These are phyloP conservation scores for Chiua virens DNA, from an alignment of 768 basidiomycete species.

Conservation along the genomic window DNA sequence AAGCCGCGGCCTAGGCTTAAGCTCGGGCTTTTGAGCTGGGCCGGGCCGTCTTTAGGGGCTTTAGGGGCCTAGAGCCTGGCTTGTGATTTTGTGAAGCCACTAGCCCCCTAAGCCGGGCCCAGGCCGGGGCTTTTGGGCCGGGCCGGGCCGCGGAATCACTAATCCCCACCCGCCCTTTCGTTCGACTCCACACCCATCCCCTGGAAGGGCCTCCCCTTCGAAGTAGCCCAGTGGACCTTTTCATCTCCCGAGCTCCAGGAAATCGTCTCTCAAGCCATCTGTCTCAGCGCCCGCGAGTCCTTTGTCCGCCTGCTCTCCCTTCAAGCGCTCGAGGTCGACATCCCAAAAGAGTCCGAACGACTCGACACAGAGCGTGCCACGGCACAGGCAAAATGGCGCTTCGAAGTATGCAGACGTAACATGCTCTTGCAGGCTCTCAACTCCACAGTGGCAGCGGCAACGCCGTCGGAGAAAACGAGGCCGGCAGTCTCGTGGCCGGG, in stretches of 20 bases:
- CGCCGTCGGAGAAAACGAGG: slow-evolving; percentile 32
- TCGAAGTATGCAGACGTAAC: slow-evolving; percentile 62
- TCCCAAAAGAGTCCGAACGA: slow-evolving; percentile 59
- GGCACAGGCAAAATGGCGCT: slow-evolving; percentile 67
- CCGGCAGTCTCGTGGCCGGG: slow-evolving; percentile 37
- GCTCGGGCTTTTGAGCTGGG: neutral
- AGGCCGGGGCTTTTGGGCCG: neutral
- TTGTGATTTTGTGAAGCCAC: neutral
- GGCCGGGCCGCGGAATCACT: neutral
- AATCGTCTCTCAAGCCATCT: slow-evolving; percentile 71
- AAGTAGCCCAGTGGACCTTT: slow-evolving; percentile 65
- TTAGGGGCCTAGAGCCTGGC: neutral
- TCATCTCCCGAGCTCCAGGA: slow-evolving; percentile 58
- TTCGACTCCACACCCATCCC: slow-evolving; percentile 59
- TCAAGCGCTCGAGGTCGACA: slow-evolving; percentile 56
- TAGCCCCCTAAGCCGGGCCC: neutral
- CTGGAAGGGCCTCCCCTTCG: slow-evolving; percentile 69
- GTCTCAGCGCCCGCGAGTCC: slow-evolving; percentile 64
- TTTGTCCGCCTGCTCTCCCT: slow-evolving; percentile 69
- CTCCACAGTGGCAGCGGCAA: slow-evolving; percentile 38
- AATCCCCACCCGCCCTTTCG: slow-evolving; percentile 47
- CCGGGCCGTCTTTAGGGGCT: neutral
- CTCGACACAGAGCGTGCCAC: slow-evolving; percentile 50
- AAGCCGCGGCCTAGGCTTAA: neutral
- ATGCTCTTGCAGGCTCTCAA: slow-evolving; percentile 73